Conservation (phyloP, 345 rosid genomes). For the Mercurialis annua region DNA sequence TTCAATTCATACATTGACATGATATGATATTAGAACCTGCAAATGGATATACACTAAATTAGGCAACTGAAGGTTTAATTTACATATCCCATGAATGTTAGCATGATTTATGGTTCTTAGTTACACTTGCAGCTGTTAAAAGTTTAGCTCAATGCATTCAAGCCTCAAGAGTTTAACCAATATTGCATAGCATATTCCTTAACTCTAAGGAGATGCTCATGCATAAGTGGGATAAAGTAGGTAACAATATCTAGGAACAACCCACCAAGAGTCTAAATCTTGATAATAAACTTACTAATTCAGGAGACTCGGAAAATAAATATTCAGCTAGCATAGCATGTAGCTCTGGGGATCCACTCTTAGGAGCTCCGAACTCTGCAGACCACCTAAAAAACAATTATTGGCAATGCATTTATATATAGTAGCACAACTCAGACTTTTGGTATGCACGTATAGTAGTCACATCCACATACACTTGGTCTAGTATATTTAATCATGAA, state of each 20-base stretch:
- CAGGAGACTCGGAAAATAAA: conserved; percentile 82
- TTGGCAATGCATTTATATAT: conserved; percentile 7
- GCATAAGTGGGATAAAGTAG: not conserved
- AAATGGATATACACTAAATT: no score
- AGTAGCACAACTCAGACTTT: not conserved
- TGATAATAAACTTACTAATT: conserved; percentile 55
- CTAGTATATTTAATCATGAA: not conserved
- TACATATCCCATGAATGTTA: not conserved
- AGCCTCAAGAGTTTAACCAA: not conserved
- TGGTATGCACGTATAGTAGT: not conserved
- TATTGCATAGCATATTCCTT: not conserved
- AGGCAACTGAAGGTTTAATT: no score
- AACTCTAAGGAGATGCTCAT: not conserved
- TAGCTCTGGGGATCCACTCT: conserved; percentile 64
- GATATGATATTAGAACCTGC: no score
- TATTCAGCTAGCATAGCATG: conserved; percentile 89
- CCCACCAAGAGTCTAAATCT: not conserved
- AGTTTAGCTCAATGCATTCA: not conserved
- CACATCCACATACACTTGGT: not conserved
- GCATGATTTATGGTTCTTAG: not conserved
- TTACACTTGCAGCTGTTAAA: not conserved
- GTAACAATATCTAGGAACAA: not conserved
- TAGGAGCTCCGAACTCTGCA: conserved; percentile 67
- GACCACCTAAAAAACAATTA: conserved; percentile 74
- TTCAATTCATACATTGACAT: no score